Evolutionary conservation across 140 eudicot genomes (phyloP), one percentile per base, ranked within the genome.

Genomic region (Ambrosia hybrid): DNA sequence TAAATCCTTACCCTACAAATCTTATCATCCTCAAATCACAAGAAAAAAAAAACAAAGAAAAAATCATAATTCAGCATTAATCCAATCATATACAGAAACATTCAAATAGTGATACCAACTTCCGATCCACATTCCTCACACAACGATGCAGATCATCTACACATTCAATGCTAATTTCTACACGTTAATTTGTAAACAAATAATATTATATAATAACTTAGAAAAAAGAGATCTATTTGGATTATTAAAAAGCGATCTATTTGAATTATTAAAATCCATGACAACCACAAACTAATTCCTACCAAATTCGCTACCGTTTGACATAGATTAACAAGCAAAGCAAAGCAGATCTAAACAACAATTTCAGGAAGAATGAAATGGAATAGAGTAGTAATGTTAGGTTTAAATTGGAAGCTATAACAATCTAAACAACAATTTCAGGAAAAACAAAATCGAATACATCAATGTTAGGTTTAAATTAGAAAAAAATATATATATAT

Each of bases 311-410:
- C 53, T 33, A 45, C 57, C 51, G 16, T 39, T 76, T 4, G 53
- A 17, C 14, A 12, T 14, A 10, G 8, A 73, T 48, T 15, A 16
- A 59, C 5, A 77, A 60, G 4, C 5, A 52, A 53, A 53, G 52
- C 77, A 52, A 53, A 53, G 52, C 77, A 78, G 77, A 78, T 78
- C 82, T 15, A 34, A 71, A 78, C 8, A 52, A 34, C 5, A 41
- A 77, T 37, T 37, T 0, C 15, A 56, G 14, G 51, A 60, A 34
- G 48, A 36, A 17, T 1, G 3, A 46, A 13, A 15, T 77, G 1
- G 65, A 61, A 63, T 55, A 30, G 45, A 59, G 57, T 36, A 52
- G 57, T 36, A 52, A 38, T 62, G 56, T 51, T 59, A 56, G 43
- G 71, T 4, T 38, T 9, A 11, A 68, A 76, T 48, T 16, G 6